Evolutionary conservation across 192 early-diverging fungal genomes (phyloP), one percentile per base, ranked within the genome.

Genomic region (Backusella tuberculispora): DNA sequence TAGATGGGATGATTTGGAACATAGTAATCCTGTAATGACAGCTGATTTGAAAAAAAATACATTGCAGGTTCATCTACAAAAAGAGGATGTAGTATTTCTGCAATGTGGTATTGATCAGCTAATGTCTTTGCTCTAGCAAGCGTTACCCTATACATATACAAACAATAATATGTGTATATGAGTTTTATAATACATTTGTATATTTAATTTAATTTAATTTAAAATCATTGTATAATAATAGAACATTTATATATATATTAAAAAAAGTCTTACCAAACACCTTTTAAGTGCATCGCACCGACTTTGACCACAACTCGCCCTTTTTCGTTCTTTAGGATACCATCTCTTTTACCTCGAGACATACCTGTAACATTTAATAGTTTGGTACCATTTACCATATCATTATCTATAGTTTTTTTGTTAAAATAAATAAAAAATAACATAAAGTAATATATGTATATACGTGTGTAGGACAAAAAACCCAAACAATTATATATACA

Each of bases 331-430:
- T 91, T 91, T 19, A 91, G 80, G 67, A 90, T 89, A 14, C 87
- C 89, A 75, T 91, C 90, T 44, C 90, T 82, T 80, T 89, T 90
- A 68, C 90, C 90, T 26, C 90, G 85, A 65, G 90, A 87, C 89
- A 91, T 89, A 43, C 88, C 88, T 42, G 84, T 86, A 15, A 91
- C 87, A 74, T 91, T 91, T 67, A 91, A 81, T 65, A 91, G 80
- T 79, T 91, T 91, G 63, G 90, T 91, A 56, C 90, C 89, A 76
- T 91, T 90, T 45, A 90, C 86, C 86, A 89, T 90, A 67, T 89
- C 88, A 79, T 91, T 88, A 69, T 91, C 90, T 87, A 88, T 73
- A n/a, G n/a, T n/a, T n/a, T n/a, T n/a, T n/a, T n/a, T n/a, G n/a
- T n/a, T n/a, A n/a, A n/a, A 37, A 60, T 40, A 15, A 64, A 7